Evolutionary conservation across 768 basidiomycete species (phyloP).

Genomic region (Lepiota brunneoincarnata): DNA sequence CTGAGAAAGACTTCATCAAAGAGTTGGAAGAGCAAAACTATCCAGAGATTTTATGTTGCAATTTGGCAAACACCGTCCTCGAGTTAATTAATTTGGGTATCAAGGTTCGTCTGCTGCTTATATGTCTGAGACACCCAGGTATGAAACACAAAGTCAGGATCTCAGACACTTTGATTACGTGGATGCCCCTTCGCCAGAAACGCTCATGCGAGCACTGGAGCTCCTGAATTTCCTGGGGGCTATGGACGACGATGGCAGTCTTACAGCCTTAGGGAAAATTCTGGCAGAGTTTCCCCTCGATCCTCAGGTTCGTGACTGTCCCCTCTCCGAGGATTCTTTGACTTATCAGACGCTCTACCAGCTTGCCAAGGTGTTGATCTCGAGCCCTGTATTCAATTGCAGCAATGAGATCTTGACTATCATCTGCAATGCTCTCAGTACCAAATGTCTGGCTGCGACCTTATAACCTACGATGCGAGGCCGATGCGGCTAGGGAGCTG

Average conservation of each 20-base stretch:
- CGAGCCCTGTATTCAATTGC: slow-evolving; percentile 93
- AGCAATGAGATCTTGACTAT: slow-evolving; percentile 95
- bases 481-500: slow-evolving; percentile 87
- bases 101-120: slow-evolving; percentile 44
- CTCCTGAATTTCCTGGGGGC: slow-evolving; percentile 90
- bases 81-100: slow-evolving; percentile 94
- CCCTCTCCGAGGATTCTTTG: neutral
- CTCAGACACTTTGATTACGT: slow-evolving; percentile 86
- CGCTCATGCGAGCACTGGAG: slow-evolving; percentile 95
- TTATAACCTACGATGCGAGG: slow-evolving; percentile 84
- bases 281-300: slow-evolving; percentile 99
- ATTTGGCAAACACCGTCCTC: slow-evolving; percentile 89
- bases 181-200: slow-evolving; percentile 93
- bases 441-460: slow-evolving; percentile 94
- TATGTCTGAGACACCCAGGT: neutral
- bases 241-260: slow-evolving; percentile 89
- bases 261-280: slow-evolving; percentile 81
- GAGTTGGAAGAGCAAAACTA: slow-evolving; percentile 97
- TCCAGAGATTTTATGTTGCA: slow-evolving; percentile 92
- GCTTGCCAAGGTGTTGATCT: slow-evolving; percentile 92
- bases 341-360: slow-evolving; percentile 23
- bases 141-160: slow-evolving; percentile 45
- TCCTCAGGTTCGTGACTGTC: slow-evolving; percentile 63
- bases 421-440: slow-evolving; percentile 95
- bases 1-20: slow-evolving; percentile 94